phyloP scores from a whole-genome alignment of 768 basidiomycete genomes.

The Chalciporus chontae region DNA sequence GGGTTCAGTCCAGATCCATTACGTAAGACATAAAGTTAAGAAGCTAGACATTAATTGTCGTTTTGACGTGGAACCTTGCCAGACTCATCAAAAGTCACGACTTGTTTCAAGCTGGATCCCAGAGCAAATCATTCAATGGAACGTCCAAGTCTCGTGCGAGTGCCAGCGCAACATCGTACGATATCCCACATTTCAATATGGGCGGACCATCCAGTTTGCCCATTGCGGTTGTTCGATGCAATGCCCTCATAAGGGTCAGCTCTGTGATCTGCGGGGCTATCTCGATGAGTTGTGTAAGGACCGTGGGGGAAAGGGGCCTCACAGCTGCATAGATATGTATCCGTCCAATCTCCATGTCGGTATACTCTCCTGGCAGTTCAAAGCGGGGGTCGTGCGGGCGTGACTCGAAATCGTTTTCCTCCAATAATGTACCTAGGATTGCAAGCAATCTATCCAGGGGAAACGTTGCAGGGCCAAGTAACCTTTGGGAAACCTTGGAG shows the following conservation, averaged over 20 bases:
- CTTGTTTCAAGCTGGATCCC: slow-evolving; percentile 44
- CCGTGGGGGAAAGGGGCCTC: slow-evolving; percentile 22
- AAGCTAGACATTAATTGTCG: not conserved
- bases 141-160: slow-evolving; percentile 62
- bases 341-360: slow-evolving; percentile 68
- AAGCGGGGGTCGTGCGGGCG: slow-evolving; percentile 46
- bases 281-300: slow-evolving; percentile 1
- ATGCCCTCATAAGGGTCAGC: slow-evolving; percentile 57
- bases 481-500: slow-evolving; percentile 64
- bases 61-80: not conserved
- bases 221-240: slow-evolving; percentile 58
- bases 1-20: not conserved
- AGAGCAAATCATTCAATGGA: slow-evolving; percentile 59
- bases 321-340: slow-evolving; percentile 60
- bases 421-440: slow-evolving; percentile 71
- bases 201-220: slow-evolving; percentile 70
- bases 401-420: slow-evolving; percentile 59
- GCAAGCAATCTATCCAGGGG: slow-evolving; percentile 77
- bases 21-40: not conserved
- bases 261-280: slow-evolving; percentile 53
- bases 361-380: slow-evolving; percentile 61
- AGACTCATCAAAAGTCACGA: too few species aligned
- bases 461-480: slow-evolving; percentile 76
- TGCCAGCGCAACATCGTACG: slow-evolving; percentile 49
- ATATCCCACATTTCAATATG: slow-evolving; percentile 71